Base-by-base conservation (phyloP, 768 basidiomycete species). In the Mycena kentingensis region DNA sequence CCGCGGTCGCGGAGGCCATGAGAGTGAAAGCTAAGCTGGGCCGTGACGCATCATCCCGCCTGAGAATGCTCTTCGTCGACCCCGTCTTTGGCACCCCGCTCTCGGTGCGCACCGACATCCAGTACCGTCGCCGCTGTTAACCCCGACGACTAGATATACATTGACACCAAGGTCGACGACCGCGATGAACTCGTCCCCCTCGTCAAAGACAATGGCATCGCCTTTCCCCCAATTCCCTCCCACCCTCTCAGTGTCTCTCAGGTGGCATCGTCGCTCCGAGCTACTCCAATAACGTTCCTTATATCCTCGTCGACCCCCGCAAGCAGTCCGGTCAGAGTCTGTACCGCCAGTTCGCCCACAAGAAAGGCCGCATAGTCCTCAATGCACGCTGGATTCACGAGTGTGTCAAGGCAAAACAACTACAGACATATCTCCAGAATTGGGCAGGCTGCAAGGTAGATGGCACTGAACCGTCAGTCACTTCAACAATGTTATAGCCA, bases 401-500 rank as follows among this genome's bases (percentile, higher is more conserved):
- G 63, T 93, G 91, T 61, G 75, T 93, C 60, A 82, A 84, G 60
- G 70, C 77, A 5, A 79, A 81, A 45, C 77, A 79, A 38, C 74
- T 93, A 28, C 87, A 89, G 65, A 89, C 87, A 0, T 92, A 85
- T 62, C 78, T 82, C 44, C 82, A 74, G 51, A 84, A 89, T 60
- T 93, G 87, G 82, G 89, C 85, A 11, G 87, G 82, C 22, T 93
- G 88, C 60, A 92, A 88, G 71, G 81, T 93, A 18, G 84, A 80
- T 18, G 90, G 90, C 21, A 76, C 73, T 16, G 89, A 93, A 69
- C 70, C 74, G 90, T 93, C 69, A 29, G 78, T 71, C n/a, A 10
- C 31, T 47, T 26, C 43, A 27, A 13, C 50, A 18, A 21, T 18
- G 26, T 36, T 46, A 35, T 25, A 44, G 31, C 16, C 22, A 13